These are phyloP conservation scores for Pseudozyma thailandica DNA, from an alignment of 1,284 basidiomycete genomes.

Conservation along the genomic window DNA sequence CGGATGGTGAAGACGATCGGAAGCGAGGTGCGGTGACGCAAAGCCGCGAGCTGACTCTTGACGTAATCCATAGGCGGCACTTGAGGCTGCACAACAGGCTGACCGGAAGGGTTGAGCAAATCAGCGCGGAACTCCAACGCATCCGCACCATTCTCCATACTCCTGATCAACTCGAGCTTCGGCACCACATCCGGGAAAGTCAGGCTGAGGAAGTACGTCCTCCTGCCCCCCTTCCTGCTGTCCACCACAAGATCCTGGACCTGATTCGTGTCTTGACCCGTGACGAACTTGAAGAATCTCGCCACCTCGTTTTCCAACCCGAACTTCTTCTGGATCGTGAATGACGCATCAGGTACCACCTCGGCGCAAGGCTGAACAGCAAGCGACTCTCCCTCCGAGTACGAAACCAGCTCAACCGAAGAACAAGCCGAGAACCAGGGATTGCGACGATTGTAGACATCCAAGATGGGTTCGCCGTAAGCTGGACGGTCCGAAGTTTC, in stretches of 20 bases:
- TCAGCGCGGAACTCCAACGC: constrained; percentile 94
- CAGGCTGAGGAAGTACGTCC: constrained; percentile 89
- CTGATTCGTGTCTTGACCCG: constrained; percentile 78
- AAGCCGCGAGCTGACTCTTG: constrained; percentile 80
- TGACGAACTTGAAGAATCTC: constrained; percentile 88
- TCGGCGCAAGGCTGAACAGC: constrained; percentile 37
- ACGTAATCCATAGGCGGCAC: constrained; percentile 82
- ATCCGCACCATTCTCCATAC: constrained; percentile 84
- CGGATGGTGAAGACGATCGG: constrained; percentile 94
- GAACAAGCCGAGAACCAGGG: constrained; percentile 90
- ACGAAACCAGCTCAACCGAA: constrained; percentile 85
- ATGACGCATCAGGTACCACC: constrained; percentile 39
- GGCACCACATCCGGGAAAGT: constrained; percentile 88
- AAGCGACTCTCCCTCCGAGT: constrained; percentile 65
- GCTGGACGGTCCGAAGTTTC: constrained; percentile 82
- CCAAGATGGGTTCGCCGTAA: constrained; percentile 77
- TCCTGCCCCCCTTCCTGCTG: constrained; percentile 26
- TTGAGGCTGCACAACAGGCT: constrained; percentile 69
- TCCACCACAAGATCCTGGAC: constrained; percentile 71
- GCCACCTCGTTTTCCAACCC: constrained; percentile 69
- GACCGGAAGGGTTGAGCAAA: constrained; percentile 76
- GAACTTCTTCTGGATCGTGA: constrained; percentile 60
- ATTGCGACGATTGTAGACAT: constrained; percentile 83
- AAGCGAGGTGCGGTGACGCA: constrained; percentile 81
- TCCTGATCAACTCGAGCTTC: constrained; percentile 77